A percentile compares a stretch with the other conserved stretches of the same genome.
These are phyloP conservation scores for Cryomyces antarcticus DNA, from an alignment of 495 filamentous ascomycete species.

Conservation along the genomic window DNA sequence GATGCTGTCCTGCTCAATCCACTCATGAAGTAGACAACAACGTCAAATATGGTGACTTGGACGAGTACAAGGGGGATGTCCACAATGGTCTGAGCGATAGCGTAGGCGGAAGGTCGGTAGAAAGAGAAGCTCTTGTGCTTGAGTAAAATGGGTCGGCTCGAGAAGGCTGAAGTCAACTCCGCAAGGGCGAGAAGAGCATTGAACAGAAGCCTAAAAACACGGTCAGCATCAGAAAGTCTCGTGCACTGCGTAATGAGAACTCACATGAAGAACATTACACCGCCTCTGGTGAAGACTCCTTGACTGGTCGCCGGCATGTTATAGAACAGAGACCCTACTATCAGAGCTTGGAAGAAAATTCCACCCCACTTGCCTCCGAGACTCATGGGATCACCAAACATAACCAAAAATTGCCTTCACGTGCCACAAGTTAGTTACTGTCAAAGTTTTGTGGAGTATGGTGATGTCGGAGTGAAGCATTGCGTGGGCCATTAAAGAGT, in stretches of 20 bases:
- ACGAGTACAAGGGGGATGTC: constrained; percentile 53
- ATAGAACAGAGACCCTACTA: constrained; percentile 62
- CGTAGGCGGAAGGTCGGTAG: constrained; percentile 63
- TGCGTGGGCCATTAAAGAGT: too few species aligned
- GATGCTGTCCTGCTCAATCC: constrained; percentile 46
- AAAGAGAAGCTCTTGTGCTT: constrained; percentile 77
- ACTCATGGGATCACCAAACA: constrained; percentile 37
- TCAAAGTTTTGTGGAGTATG: too few species aligned
- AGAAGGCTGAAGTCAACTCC: constrained; percentile 53
- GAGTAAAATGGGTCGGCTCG: constrained; percentile 49
- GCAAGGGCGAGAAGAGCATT: constrained; percentile 60
- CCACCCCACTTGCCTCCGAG: constrained; percentile 35
- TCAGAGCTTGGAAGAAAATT: constrained; percentile 50
- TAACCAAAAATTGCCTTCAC: constrained; percentile 39
- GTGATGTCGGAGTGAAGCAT: too few species aligned
- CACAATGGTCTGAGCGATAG: constrained; percentile 53
- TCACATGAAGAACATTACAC: constrained; percentile 11
- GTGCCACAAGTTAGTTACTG: too few species aligned
- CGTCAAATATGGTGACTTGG: constrained; percentile 49
- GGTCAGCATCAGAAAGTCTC: constrained; percentile 34
- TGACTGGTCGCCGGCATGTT: constrained; percentile 38
- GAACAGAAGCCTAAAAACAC: constrained; percentile 49
- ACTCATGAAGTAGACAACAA: constrained; percentile 65
- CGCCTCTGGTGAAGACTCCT: constrained; percentile 34
- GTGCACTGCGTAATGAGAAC: constrained; percentile 11